Base-by-base conservation (phyloP, 2,329 filamentous ascomycete genomes). In the Hymenoscyphus linearis region DNA sequence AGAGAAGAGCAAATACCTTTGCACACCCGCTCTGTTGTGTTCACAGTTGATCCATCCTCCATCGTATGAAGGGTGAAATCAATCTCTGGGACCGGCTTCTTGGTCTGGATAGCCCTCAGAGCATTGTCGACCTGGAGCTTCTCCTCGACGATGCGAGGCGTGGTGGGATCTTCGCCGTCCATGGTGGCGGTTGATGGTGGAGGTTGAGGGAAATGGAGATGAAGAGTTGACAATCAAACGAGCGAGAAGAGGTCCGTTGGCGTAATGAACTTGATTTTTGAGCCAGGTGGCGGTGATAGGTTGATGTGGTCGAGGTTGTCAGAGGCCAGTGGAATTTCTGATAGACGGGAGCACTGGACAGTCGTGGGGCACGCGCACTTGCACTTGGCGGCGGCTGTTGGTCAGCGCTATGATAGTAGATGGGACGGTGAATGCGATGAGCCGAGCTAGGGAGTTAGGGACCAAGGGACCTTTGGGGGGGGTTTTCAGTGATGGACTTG, bases 1-100 rank as follows among this genome's bases (percentile, higher is more conserved):
- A 57, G 58, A 60, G 60, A 52, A 54, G 35, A 18, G 40, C 50
- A 59, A 36, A 66, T 85, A 98, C 95, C 95, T 92, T 98, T 99
- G 83, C 93, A 96, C 64, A 99, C 95, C 75, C 95, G 86, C 79
- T 99, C 95, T 75, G 89, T 79, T 65, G 95, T 99, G 85, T 85
- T 98, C 74, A 99, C 95, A 79, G 96, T 91, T 59, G 85, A 87
- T 73, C 91, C 91, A 81, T 99, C 95, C 76, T 99, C 95, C 93
- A 98, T 97, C 65, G 90, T 95, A 77, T 99, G 95, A 73, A 99
- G 86, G 60, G 91, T 96, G 76, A 99, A 99, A 80, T 99, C 95
- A 73, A 99, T 98, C 82, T 98, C 93, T 62, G 95, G 95, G 57
- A 96, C 83, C 59, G 93, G 93, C 81, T 90, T 93, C 88, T 98